Conservation (phyloP, 331 rosid species). For the Telfairia occidentalis region DNA sequence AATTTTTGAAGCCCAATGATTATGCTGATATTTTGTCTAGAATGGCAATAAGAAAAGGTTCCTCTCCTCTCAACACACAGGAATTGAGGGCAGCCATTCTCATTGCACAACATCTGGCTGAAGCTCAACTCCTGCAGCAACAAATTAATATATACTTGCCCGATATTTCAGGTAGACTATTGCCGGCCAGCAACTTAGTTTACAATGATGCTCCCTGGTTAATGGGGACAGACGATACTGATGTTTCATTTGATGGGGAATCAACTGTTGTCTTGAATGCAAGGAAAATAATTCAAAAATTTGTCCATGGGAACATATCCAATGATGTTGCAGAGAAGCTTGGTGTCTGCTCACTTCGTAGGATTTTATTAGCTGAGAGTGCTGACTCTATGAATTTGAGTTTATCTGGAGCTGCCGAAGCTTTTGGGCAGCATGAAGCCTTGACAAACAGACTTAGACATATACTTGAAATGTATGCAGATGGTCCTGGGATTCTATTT, state of each 20-base stretch:
- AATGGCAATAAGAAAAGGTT: conserved; percentile 69
- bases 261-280: conserved; percentile 44
- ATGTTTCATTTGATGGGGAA: conserved; percentile 42
- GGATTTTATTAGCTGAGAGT: conserved; percentile 89
- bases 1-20: conserved; percentile 58
- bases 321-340: conserved; percentile 93
- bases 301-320: conserved; percentile 96
- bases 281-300: conserved; percentile 58
- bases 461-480: conserved; percentile 98
- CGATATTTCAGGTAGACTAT: conserved; percentile 61
- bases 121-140: conserved; percentile 53
- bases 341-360: conserved; percentile 89
- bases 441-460: conserved; percentile 95
- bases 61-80: conserved; percentile 67
- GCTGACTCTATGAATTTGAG: conserved; percentile 95
- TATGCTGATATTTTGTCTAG: conserved; percentile 69
- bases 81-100: conserved; percentile 79
- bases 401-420: conserved; percentile 93
- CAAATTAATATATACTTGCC: conserved; percentile 67
- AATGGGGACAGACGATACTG: conserved; percentile 63
- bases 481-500: conserved; percentile 92
- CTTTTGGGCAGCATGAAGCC: conserved; percentile 99
- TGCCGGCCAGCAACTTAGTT: conserved; percentile 68
- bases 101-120: conserved; percentile 86
- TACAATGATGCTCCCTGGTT: conserved; percentile 98